phyloP scores from a whole-genome alignment of 257 asterid genomes.

The Salvia rosmarinus region DNA sequence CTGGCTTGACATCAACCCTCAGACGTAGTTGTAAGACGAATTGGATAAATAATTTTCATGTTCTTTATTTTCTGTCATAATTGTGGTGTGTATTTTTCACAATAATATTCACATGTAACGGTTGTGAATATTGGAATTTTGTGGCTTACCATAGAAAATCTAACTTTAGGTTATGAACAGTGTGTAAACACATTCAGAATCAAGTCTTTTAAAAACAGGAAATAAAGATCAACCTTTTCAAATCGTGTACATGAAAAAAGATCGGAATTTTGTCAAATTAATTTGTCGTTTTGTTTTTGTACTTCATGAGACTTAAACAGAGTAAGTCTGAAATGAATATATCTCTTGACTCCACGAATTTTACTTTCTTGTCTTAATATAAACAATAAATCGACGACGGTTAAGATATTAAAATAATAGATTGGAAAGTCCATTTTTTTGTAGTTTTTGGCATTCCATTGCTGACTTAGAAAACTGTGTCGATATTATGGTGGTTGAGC shows the following conservation, averaged over 20 bases:
- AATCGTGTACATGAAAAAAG: neutral
- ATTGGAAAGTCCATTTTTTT: neutral
- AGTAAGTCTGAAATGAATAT: neutral
- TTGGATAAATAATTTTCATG: too few relatives aligned
- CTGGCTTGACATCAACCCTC: too few relatives aligned
- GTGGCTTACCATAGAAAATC: neutral
- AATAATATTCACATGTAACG: too few relatives aligned
- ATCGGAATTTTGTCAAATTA: neutral
- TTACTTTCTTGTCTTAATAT: neutral
- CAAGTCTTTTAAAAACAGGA: neutral
- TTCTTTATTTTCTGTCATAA: too few relatives aligned
- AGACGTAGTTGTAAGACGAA: too few relatives aligned
- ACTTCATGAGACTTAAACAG: too few relatives aligned
- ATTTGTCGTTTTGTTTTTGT: slow-evolving; percentile 1
- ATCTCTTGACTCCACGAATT: neutral
- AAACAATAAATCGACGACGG: neutral
- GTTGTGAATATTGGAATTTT: neutral
- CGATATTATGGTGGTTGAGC: neutral
- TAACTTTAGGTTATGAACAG: neutral
- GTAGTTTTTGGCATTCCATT: slow-evolving; percentile 3
- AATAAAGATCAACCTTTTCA: neutral
- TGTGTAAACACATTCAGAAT: neutral
- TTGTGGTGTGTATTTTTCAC: too few relatives aligned
- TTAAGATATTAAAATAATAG: neutral
- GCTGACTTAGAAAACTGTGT: neutral